phyloP scores from a whole-genome alignment of 2,329 filamentous ascomycete species.

The Byssoonygena ceratinophila region DNA sequence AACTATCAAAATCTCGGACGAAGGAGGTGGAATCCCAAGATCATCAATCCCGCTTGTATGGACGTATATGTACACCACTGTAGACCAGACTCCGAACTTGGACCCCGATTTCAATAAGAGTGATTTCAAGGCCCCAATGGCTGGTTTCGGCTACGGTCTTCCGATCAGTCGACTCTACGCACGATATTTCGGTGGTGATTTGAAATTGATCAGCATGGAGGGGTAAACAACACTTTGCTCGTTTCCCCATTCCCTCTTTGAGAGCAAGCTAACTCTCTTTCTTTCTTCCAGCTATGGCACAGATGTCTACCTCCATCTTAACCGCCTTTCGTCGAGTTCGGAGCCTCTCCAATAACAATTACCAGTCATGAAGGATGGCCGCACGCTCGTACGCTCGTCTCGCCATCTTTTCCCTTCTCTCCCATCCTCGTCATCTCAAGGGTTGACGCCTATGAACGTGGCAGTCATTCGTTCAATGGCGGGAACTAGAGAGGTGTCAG shows the following conservation, averaged over 20 bases:
- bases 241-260: not conserved
- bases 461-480: conserved; percentile 59
- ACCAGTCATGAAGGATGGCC: conserved; percentile 77
- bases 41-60: conserved; percentile 94
- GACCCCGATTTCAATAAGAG: conserved; percentile 98
- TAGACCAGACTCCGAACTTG: conserved; percentile 85
- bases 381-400: conserved; percentile 36
- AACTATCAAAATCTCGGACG: conserved; percentile 95
- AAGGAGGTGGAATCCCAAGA: conserved; percentile 88
- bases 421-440: conserved; percentile 34
- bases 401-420: conserved; percentile 30
- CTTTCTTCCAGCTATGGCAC: conserved; percentile 66
- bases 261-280: conserved; percentile 17
- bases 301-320: conserved; percentile 95
- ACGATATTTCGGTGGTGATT: conserved; percentile 89
- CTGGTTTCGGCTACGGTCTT: conserved; percentile 93
- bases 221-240: conserved; percentile 52
- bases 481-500: conserved; percentile 63
- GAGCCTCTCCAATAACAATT: conserved; percentile 88
- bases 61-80: conserved; percentile 99
- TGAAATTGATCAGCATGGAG: conserved; percentile 99
- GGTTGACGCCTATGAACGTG: conserved; percentile 43
- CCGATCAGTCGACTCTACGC: conserved; percentile 92
- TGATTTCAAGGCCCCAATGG: conserved; percentile 99
- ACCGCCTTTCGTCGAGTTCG: conserved; percentile 86